Evolutionary conservation across 805 yeast species (phyloP).

Genomic region (Metschnikowia colocasiae): DNA sequence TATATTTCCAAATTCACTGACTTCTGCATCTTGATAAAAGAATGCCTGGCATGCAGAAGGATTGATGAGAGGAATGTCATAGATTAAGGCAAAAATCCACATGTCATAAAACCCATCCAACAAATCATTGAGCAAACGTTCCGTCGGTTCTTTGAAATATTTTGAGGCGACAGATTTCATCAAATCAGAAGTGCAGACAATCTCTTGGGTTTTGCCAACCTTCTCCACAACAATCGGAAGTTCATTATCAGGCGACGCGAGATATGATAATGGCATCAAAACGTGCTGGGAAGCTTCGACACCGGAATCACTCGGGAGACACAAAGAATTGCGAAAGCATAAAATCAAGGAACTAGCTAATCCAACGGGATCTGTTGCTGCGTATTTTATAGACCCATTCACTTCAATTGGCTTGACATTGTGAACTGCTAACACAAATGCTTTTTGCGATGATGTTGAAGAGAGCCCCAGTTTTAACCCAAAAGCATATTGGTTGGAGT

Average conservation of each 20-base stretch:
- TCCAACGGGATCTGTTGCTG: constrained; percentile 61
- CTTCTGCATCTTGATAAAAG: constrained; percentile 9
- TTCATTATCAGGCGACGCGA: constrained; percentile 46
- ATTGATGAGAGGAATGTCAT: constrained; percentile 8
- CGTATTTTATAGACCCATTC: constrained; percentile 21
- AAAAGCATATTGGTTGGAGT: neutral
- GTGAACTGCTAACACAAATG: constrained; percentile 54
- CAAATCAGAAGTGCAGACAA: neutral
- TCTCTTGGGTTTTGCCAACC: neutral
- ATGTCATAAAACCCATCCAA: constrained; percentile 15
- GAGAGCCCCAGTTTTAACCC: neutral
- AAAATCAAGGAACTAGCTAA: constrained; percentile 45
- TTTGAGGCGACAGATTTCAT: neutral
- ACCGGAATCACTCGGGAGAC: constrained; percentile 33
- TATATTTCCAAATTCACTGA: neutral
- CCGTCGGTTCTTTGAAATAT: constrained; percentile 6
- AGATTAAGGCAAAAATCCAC: constrained; percentile 16
- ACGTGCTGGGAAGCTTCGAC: constrained; percentile 23
- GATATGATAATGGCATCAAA: constrained; percentile 44
- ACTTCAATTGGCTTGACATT: constrained; percentile 29
- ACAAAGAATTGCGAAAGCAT: constrained; percentile 41
- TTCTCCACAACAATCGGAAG: constrained; percentile 59
- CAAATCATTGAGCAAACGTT: constrained; percentile 9
- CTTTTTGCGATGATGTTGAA: constrained; percentile 1
- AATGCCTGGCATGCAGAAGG: constrained; percentile 1